Conservation (phyloP, 2,329 filamentous ascomycete species). For the Coniochaeta sp. region DNA sequence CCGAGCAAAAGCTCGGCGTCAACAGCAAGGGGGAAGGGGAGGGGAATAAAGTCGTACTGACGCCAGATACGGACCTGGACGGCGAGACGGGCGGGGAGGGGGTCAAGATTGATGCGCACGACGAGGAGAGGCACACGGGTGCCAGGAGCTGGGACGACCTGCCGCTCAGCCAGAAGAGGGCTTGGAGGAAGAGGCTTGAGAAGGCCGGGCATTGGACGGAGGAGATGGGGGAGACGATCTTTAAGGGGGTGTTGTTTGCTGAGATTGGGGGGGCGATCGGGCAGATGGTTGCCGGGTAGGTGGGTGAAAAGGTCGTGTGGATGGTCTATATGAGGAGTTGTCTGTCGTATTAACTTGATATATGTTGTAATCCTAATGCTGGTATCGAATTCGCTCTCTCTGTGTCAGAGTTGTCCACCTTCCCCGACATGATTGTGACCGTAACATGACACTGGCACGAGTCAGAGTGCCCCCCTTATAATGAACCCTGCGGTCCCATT, state of each 20-base stretch:
- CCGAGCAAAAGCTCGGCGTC: not conserved
- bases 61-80: conserved; percentile 13
- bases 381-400: too few species aligned
- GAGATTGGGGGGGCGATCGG: conserved; percentile 60
- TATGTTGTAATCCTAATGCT: too few species aligned
- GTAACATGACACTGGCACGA: too few species aligned
- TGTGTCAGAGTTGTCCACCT: too few species aligned
- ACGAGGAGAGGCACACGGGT: conserved; percentile 37
- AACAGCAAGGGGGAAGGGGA: conserved; percentile 1
- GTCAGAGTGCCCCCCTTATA: too few species aligned
- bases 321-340: not conserved
- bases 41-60: conserved; percentile 13
- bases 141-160: conserved; percentile 69
- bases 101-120: conserved; percentile 34
- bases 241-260: conserved; percentile 72
- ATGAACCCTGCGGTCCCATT: too few species aligned
- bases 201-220: conserved; percentile 74
- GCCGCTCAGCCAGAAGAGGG: conserved; percentile 49
- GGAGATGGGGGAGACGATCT: conserved; percentile 67
- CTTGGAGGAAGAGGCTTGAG: conserved; percentile 63
- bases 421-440: too few species aligned
- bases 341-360: too few species aligned
- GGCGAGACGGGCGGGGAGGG: conserved; percentile 7
- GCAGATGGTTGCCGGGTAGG: conserved; percentile 31
- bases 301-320: not conserved